phyloP scores from a whole-genome alignment of 306 rosid species.

The Rubus idaeus region DNA sequence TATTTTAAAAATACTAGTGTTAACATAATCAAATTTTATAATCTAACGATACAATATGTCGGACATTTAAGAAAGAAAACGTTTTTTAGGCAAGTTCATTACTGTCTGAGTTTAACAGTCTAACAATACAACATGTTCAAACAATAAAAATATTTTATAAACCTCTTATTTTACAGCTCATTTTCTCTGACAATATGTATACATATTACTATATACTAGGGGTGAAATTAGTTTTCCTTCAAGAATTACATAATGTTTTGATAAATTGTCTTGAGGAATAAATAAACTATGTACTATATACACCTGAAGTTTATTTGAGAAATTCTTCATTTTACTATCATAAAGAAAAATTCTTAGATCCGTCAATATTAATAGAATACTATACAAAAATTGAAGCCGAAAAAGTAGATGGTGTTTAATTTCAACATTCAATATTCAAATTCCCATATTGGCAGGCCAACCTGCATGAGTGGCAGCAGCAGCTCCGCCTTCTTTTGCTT shows the following conservation, averaged over 20 bases:
- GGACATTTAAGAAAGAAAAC: too few species aligned
- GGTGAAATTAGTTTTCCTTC: neutral
- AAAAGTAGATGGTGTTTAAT: slow-evolving; percentile 10
- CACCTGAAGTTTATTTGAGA: neutral
- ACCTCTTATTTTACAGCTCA: neutral
- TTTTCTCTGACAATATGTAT: neutral
- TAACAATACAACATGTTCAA: neutral
- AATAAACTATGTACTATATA: neutral
- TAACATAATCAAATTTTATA: neutral
- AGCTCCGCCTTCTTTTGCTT: slow-evolving; percentile 11
- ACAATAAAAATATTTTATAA: neutral
- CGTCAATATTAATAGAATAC: neutral
- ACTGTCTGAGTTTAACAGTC: neutral
- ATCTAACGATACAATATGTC: neutral
- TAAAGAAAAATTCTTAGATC: neutral
- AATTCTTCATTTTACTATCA: neutral
- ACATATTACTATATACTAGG: neutral
- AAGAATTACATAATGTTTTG: neutral
- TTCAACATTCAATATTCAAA: slow-evolving; percentile 7
- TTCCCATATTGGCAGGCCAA: slow-evolving; percentile 6
- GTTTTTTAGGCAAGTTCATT: too few species aligned
- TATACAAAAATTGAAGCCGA: neutral
- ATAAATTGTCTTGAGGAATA: neutral
- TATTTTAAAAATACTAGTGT: too few species aligned
- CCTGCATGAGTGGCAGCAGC: slow-evolving; percentile 17